Base-by-base conservation (phyloP, 208 protist genomes). In the Trypanosoma scelopori region DNA sequence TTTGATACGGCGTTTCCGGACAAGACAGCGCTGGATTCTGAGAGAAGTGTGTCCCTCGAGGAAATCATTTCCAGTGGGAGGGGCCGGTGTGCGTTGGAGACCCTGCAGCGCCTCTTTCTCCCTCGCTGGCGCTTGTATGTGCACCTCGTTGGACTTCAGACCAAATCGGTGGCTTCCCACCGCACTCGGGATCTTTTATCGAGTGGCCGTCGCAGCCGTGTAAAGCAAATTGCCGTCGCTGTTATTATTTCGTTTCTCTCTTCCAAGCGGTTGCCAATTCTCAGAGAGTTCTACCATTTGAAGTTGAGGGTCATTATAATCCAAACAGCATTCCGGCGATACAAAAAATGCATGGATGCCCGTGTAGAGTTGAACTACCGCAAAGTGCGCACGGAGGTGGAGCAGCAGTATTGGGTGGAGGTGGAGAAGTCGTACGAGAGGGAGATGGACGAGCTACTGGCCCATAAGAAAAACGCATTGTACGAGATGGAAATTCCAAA, bases 281-380 rank as follows among this genome's bases (percentile, higher is more conserved):
- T 61, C 5, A 25, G 13, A 5, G 47, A 50, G 30, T 61, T 60
- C 30, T 45, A 43, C 15, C 42, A 39, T 18, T 28, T 49, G 12
- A 46, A 42, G 23, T 13, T 23, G 7, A 57, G 39, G 16, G 77
- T 74, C 13, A 59, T 81, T 30, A 55, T 49, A 41, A 78, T 90
- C 23, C 87, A 93, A 73, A 71, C 76, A 5, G 56, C 63, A 3
- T 89, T 71, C 51, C 71, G 82, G 1, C 61, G 66, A 13, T 75
- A 87, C 63, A 66, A 35, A 12, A 39, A 22, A 4, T 48, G 48
- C 25, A 43, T 93, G 46, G 66, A 78, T 39, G 84, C 81, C 1
- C 67, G 64, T 18, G 79, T 89, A 43, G 74, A 83, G 59, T 53
- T 93, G 28, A 93, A 93, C 62, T 80, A 71, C 41, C 72, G 67